phyloP scores from a whole-genome alignment of 2,329 filamentous ascomycete genomes.

The Pseudogymnoascus sp. region DNA sequence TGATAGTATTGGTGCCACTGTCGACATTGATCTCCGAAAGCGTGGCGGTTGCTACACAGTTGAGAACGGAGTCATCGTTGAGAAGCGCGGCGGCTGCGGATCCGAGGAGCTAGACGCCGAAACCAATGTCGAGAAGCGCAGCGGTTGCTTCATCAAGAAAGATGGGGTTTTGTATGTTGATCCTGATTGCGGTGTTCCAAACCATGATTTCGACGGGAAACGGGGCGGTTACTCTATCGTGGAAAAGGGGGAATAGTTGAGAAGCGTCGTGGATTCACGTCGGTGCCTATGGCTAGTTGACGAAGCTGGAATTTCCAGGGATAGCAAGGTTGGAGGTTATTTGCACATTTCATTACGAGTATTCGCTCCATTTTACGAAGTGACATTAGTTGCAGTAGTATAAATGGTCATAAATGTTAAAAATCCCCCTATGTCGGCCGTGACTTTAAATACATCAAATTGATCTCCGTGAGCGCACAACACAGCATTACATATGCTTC shows the following conservation, averaged over 20 bases:
- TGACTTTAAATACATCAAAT: not conserved
- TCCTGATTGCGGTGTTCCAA: not conserved
- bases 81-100: not conserved
- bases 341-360: constrained; percentile 57
- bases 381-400: not conserved
- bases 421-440: not conserved
- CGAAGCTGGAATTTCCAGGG: constrained; percentile 45
- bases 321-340: constrained; percentile 61
- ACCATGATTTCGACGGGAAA: too few species aligned
- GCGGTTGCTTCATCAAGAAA: not conserved
- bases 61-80: not conserved
- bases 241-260: too few species aligned
- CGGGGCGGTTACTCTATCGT: too few species aligned
- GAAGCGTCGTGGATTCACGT: too few species aligned
- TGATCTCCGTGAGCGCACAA: not conserved
- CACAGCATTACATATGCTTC: not conserved
- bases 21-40: not conserved
- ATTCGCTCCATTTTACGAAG: constrained; percentile 9
- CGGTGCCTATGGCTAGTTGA: too few species aligned
- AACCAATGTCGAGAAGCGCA: not conserved
- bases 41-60: not conserved
- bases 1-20: too few species aligned
- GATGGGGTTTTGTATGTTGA: not conserved
- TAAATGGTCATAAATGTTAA: not conserved
- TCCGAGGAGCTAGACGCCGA: not conserved